Evolutionary conservation across 345 rosid species (phyloP).

Genomic region (Adansonia digitata): DNA sequence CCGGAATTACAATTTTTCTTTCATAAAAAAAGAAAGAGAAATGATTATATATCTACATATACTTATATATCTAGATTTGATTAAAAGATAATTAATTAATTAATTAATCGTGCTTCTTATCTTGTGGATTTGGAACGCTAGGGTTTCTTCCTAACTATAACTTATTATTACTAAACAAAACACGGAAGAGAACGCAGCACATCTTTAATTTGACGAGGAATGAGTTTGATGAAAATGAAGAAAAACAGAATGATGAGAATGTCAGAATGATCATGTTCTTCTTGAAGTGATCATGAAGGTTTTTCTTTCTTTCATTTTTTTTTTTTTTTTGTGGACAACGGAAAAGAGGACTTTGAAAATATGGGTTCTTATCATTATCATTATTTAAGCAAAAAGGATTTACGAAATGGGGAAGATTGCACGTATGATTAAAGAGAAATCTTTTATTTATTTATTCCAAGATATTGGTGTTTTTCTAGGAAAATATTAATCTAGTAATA

Average conservation of each 20-base stretch:
- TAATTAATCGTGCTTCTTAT: no score
- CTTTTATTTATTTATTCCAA: not conserved
- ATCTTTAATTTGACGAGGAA: not conserved
- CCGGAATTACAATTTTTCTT: no score
- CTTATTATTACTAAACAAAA: not conserved
- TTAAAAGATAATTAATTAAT: not conserved
- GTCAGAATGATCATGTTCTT: not conserved
- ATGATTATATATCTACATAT: not conserved
- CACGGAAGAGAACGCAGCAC: not conserved
- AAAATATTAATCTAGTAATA: no score
- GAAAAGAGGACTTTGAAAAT: not conserved
- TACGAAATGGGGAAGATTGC: not conserved
- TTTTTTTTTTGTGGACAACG: no score
- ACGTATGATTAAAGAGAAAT: not conserved
- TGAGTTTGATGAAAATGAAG: not conserved
- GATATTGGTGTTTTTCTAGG: not conserved
- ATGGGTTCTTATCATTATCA: no score
- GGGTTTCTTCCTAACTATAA: not conserved
- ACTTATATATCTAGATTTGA: not conserved
- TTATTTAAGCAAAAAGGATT: not conserved
- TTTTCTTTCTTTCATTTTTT: not conserved
- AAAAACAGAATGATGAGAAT: not conserved
- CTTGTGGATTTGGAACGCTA: not conserved
- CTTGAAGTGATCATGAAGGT: not conserved
- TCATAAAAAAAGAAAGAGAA: no score